Percentiles rank a stretch among this genome's conserved stretches.
These are phyloP conservation scores for Colletotrichum musicola DNA, from an alignment of 2,329 filamentous ascomycete genomes.

Conservation along the genomic window DNA sequence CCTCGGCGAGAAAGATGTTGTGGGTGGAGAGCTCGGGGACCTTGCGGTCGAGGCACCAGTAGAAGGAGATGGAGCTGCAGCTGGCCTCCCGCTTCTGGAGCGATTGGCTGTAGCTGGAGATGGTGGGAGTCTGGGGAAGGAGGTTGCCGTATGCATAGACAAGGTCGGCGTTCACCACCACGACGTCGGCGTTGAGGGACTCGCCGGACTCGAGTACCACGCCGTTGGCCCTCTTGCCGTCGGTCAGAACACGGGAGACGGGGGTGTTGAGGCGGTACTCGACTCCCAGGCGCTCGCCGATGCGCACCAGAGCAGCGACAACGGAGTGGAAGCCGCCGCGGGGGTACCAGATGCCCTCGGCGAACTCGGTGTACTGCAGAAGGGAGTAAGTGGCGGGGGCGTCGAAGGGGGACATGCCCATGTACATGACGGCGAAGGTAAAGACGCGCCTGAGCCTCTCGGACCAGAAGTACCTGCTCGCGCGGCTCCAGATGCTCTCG, in stretches of 20 bases:
- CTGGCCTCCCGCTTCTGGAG: constrained; percentile 67
- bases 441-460: constrained; percentile 78
- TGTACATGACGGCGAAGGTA: constrained; percentile 85
- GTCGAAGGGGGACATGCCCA: constrained; percentile 84
- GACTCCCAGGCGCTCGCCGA: constrained; percentile 73
- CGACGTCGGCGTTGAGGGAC: constrained; percentile 71
- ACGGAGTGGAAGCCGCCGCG: constrained; percentile 77
- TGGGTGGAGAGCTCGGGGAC: constrained; percentile 76
- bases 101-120: constrained; percentile 50
- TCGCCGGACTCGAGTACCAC: constrained; percentile 71
- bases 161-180: constrained; percentile 80
- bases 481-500: constrained; percentile 76
- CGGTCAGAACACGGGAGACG: constrained; percentile 68
- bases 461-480: constrained; percentile 76
- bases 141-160: constrained; percentile 81
- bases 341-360: constrained; percentile 83
- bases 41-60: constrained; percentile 74
- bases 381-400: constrained; percentile 81
- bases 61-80: constrained; percentile 82
- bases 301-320: constrained; percentile 71
- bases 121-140: constrained; percentile 60
- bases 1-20: constrained; percentile 82
- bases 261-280: constrained; percentile 71
- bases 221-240: constrained; percentile 67
- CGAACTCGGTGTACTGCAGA: constrained; percentile 80